Base-by-base conservation (phyloP, 495 filamentous ascomycete species). In the Bryoglossum gracile region DNA sequence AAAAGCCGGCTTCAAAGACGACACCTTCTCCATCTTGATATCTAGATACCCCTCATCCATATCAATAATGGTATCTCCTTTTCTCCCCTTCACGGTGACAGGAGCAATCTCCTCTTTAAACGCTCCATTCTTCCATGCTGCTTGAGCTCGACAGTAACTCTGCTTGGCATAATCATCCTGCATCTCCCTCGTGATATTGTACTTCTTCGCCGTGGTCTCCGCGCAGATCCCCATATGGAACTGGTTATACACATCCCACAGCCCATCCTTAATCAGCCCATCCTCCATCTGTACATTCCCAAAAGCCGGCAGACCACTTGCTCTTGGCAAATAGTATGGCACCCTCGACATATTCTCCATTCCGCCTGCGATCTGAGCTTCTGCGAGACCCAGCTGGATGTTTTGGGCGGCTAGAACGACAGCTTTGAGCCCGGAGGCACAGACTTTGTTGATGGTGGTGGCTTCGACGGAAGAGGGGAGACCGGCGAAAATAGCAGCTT, bases 161-260 rank as follows among this genome's bases (percentile, higher is more conserved):
- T 77, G 75, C 55, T 95, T 88, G 9, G 92, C 88, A 62, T 92
- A 98, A 38, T 82, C 70, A 55, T 98, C 92, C 70, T 98, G 92
- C 53, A 80, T 80, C 59, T 92, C 82, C 11, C 92, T 73, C 1
- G 82, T 80, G 42, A 98, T 77, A 0, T 78, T 68, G 60, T 87
- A 76, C 54, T 94, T 91, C 73, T 91, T 92, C 3, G 87, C 91
- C 10, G 90, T 95, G 48, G 84, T 83, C 71, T 98, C 92, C n/a
- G 91, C 92, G 60, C 92, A 98, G 49, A 89, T 85, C 6, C 92
- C 92, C 92, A 98, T 98, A 62, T 95, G 91, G 60, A 96, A 83
- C 60, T 94, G 75, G 64, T 94, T 87, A 65, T 96, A 98, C 18
- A 95, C 89, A 67, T 98, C 92, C 78, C 89, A 95, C 32, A 98